Base-by-base conservation (phyloP, 192 early-diverging fungal genomes). In the Coemansia sp. region DNA sequence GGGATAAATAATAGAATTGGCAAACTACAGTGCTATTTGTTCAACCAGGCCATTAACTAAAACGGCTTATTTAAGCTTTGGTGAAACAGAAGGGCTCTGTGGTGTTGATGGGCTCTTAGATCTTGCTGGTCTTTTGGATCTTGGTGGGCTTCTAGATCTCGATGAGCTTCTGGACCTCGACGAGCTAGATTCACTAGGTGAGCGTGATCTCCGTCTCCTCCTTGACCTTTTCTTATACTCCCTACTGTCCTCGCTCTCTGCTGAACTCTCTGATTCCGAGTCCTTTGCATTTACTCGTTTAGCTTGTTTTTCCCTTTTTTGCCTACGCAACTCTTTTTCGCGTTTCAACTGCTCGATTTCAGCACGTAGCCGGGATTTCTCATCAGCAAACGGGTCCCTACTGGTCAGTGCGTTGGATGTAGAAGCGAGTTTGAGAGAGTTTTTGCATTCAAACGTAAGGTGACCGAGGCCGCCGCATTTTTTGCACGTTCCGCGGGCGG, bases 381-480 rank as follows among this genome's bases (percentile, higher is more conserved):
- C 68, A 1, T 70, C 68, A 17, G 77, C 77, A 64, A 74, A 65
- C 32, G 60, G 61, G 32, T 79, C 77, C 3, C 54, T 56, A 10
- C 37, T 19, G 29, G 49, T 49, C 9, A 56, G 50, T 5, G 61
- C 48, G 17, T 62, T 70, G 57, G 35, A 27, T 5, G 49, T 19
- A 12, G 73, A 38, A 19, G 60, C 63, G 2, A 83, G 8, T 43
- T 70, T 72, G 54, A 83, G 37, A 23, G 62, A 67, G 72, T 83
- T 83, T 25, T 77, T 77, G 59, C 81, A 83, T 23, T 83, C 81
- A 58, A 70, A 78, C 5, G 81, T 83, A 14, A 83, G 69, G 39
- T 83, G 81, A 9, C 81, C 81, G 48, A 75, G 65, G 11, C 81
- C 69, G 10, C 75, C 75, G 65, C 81, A 83, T 37, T 78, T 83